phyloP scores from a whole-genome alignment of 2,329 filamentous ascomycete species.

The Hypomyces perniciosus region DNA sequence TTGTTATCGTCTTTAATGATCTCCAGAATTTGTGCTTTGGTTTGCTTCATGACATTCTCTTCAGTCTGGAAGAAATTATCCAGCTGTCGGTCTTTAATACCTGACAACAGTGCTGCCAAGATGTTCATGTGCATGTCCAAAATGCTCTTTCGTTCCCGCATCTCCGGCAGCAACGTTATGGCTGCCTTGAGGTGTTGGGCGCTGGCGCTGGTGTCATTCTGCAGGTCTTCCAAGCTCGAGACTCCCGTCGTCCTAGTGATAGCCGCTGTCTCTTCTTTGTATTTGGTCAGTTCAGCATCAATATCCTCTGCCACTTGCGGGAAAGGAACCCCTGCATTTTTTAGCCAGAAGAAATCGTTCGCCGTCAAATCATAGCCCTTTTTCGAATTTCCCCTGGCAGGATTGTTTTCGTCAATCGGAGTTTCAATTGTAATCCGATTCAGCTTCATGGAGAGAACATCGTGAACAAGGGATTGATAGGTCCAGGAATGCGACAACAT shows the following conservation, averaged over 20 bases:
- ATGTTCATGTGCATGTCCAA: slow-evolving; percentile 99
- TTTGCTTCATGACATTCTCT: slow-evolving; percentile 86
- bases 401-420: slow-evolving; percentile 69
- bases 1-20: slow-evolving; percentile 75
- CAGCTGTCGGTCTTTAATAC: slow-evolving; percentile 90
- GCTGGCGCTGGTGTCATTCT: slow-evolving; percentile 81
- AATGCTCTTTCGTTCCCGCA: slow-evolving; percentile 85
- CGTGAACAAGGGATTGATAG: slow-evolving; percentile 76
- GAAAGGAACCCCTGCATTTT: slow-evolving; percentile 85
- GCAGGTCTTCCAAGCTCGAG: slow-evolving; percentile 84
- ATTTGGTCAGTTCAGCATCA: slow-evolving; percentile 84
- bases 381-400: slow-evolving; percentile 69
- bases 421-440: slow-evolving; percentile 93
- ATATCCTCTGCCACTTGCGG: slow-evolving; percentile 96
- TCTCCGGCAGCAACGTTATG: slow-evolving; percentile 84
- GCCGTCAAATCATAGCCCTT: slow-evolving; percentile 85
- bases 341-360: slow-evolving; percentile 94
- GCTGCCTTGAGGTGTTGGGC: slow-evolving; percentile 94
- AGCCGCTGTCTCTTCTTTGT: slow-evolving; percentile 91
- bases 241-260: slow-evolving; percentile 94
- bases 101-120: slow-evolving; percentile 64
- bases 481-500: slow-evolving; percentile 94
- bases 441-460: slow-evolving; percentile 54
- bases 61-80: slow-evolving; percentile 96
- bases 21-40: slow-evolving; percentile 81